These are phyloP conservation scores for Talaromyces stipitatus DNA, from an alignment of 495 filamentous ascomycete genomes.

Conservation along the genomic window DNA sequence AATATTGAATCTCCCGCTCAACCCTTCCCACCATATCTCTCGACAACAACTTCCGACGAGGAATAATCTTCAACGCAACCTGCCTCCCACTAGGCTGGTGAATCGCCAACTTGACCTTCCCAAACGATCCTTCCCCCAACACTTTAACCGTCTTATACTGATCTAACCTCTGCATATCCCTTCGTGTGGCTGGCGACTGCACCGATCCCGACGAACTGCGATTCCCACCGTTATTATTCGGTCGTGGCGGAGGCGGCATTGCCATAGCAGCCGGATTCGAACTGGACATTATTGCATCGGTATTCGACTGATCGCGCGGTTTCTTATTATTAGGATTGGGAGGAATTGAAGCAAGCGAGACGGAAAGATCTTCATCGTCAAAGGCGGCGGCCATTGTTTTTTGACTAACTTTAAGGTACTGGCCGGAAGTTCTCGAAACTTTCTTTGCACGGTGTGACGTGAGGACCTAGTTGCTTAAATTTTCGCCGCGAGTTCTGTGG, in stretches of 20 bases:
- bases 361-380: conserved; percentile 88
- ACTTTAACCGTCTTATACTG: conserved; percentile 86
- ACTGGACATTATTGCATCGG: conserved; percentile 11
- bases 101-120: conserved; percentile 94
- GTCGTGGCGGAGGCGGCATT: conserved; percentile 40
- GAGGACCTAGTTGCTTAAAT: not conserved
- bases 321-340: conserved; percentile 35
- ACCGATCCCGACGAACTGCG: conserved; percentile 17
- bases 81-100: conserved; percentile 86
- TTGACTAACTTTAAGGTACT: not conserved
- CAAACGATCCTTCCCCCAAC: conserved; percentile 92
- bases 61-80: conserved; percentile 96
- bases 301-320: conserved; percentile 24
- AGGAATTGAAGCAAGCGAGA: conserved; percentile 67
- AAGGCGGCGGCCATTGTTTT: conserved; percentile 42
- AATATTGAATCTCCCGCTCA: conserved; percentile 95
- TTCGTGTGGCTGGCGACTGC: conserved; percentile 38
- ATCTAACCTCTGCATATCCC: conserved; percentile 71
- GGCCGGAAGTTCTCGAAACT: not conserved
- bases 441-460: not conserved
- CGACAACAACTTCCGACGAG: conserved; percentile 86
- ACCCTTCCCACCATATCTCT: conserved; percentile 95
- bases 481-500: conserved; percentile 2
- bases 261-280: conserved; percentile 34
- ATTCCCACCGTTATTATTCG: conserved; percentile 20